Evolutionary conservation across 2,329 filamentous ascomycete species (phyloP).

Genomic region (Apiospora phragmitis): DNA sequence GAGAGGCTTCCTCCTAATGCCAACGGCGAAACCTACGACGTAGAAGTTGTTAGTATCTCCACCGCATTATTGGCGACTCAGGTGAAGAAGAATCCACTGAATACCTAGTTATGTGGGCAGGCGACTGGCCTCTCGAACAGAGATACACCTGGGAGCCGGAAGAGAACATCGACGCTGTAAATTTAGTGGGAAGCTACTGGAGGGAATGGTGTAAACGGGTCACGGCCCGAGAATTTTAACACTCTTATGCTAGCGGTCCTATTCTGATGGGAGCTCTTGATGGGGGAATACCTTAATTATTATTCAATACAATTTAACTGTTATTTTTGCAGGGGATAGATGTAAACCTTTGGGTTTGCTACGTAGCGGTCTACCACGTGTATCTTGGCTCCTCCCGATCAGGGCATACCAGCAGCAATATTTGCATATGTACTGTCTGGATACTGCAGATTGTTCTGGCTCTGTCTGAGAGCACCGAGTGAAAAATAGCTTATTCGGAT

Average conservation of each 20-base stretch:
- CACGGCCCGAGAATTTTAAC: not conserved
- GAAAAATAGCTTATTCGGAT: slow-evolving; percentile 48
- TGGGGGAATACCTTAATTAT: not conserved
- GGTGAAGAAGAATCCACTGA: not conserved
- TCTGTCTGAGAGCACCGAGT: slow-evolving; percentile 41
- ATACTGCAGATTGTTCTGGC: slow-evolving; percentile 52
- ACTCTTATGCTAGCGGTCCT: not conserved
- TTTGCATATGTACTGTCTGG: slow-evolving; percentile 58
- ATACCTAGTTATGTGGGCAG: not conserved
- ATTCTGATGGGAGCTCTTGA: not conserved
- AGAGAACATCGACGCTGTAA: slow-evolving; percentile 1
- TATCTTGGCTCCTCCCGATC: not conserved
- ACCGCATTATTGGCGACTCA: not conserved
- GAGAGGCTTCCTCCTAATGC: not conserved
- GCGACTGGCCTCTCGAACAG: not conserved
- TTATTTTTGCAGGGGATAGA: not conserved
- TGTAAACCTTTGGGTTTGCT: not conserved
- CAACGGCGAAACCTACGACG: not conserved
- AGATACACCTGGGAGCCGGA: slow-evolving; percentile 7
- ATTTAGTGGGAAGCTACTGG: not conserved
- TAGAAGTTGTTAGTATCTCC: not conserved
- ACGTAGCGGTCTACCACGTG: not conserved
- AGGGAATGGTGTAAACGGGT: not conserved
- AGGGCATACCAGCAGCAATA: slow-evolving; percentile 30
- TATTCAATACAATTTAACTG: not conserved